Evolutionary conservation across 371 early-diverging fungal species (phyloP).

Genomic region (Conidiobolus incongruus): DNA sequence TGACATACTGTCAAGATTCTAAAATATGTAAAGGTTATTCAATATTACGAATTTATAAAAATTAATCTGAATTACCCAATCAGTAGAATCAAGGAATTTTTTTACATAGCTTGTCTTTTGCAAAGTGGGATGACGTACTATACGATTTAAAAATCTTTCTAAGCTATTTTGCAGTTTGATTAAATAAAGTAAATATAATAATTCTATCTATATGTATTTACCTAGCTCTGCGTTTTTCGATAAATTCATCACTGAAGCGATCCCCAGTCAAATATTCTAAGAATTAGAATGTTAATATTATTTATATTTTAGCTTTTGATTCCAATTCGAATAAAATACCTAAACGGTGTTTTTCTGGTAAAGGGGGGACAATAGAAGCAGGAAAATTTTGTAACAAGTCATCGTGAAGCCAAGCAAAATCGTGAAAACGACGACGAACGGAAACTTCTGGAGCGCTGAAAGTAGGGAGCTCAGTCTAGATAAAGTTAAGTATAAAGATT

Average conservation of each 20-base stretch:
- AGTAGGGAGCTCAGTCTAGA: slow-evolving; percentile 25
- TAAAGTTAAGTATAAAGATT: no score
- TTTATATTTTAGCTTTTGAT: background rate
- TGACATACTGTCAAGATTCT: slow-evolving; percentile 4
- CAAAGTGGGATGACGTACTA: slow-evolving; percentile 73
- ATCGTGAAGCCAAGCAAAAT: slow-evolving; percentile 74
- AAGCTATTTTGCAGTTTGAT: no score
- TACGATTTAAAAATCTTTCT: slow-evolving; percentile 55
- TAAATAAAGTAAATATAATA: no score
- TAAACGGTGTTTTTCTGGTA: slow-evolving; percentile 74
- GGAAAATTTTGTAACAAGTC: slow-evolving; percentile 46
- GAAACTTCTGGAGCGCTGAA: slow-evolving; percentile 19
- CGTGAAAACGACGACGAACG: slow-evolving; percentile 74
- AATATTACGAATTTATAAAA: no score
- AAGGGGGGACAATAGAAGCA: slow-evolving; percentile 61
- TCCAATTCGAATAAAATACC: slow-evolving; percentile 16
- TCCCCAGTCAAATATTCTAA: slow-evolving; percentile 85
- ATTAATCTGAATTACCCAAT: slow-evolving; percentile 25
- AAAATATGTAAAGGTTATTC: slow-evolving; percentile 6
- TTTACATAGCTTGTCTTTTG: slow-evolving; percentile 36
- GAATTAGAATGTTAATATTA: background rate
- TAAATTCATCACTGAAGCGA: slow-evolving; percentile 71
- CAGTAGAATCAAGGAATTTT: slow-evolving; percentile 58
- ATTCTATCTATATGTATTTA: no score
- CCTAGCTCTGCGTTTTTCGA: slow-evolving; percentile 52